Evolutionary conservation across 2,329 filamentous ascomycete genomes (phyloP), one percentile per base, ranked within the genome.

Genomic region (Fusarium agapanthi): DNA sequence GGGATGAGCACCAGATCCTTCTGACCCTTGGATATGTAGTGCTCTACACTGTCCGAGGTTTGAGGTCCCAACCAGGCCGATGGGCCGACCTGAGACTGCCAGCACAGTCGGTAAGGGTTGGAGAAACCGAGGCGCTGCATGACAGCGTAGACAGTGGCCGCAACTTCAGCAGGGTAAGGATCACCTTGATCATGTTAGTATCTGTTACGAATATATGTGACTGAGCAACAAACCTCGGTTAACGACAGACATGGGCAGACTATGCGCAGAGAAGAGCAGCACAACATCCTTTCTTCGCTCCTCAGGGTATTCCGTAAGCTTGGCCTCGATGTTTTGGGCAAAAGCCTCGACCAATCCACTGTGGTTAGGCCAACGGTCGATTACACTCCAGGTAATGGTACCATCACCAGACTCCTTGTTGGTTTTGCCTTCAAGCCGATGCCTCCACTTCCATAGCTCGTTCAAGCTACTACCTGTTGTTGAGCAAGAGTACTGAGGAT

Each of bases 51-150:
- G 74, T 92, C 90, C 67, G 92, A 91, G 0, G 96, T 99, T 82
- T 99, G 96, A 16, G 96, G 95, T 28, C 96, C 96, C 14, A 99
- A 87, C 96, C 96, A 99, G 26, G 96, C 93, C 34, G 92, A 94
- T 1, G 97, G 96, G 13, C 97, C 96, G 71, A 99, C 96, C 83
- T 99, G 96, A 10, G 95, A 98, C 82, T 99, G 96, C 96, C 96
- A 99, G 79, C 95, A 96, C 24, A 99, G 87, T 61, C 96, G 91
- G 83, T 98, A 98, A 11, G 93, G 94, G 83, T 99, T 96, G 69
- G 90, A 92, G 83, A 96, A 95, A 37, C 91, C 92, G 20, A 99
- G 87, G 54, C 94, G 89, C 80, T 97, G 90, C 93, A 98, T 98
- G n/a, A 99, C 95, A 6, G 95, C 95, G 79, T 97, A 92, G 14